Evolutionary conservation across 2,329 filamentous ascomycete species (phyloP), one percentile per base, ranked within the genome.

Genomic region (Nothomitra cinnamomea): DNA sequence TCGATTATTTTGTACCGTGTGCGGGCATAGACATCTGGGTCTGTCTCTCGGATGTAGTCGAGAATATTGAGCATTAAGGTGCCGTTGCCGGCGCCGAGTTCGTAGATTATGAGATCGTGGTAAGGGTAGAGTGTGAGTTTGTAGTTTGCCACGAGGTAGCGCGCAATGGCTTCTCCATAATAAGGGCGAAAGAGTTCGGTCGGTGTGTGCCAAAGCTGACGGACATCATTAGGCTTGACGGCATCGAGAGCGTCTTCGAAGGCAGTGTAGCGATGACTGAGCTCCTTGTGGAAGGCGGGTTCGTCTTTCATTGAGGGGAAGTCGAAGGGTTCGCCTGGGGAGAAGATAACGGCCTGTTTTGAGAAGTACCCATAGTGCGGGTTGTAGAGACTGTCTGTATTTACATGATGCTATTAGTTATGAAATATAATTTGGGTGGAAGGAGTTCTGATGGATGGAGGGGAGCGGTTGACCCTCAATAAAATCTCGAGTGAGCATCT

Each of bases 31-130:
- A 98, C 90, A 58, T 89, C 85, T 0, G 89, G 87, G 61, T 96
- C 86, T 45, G 82, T 76, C 59, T 86, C 83, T 57, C 89, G 85
- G 66, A 98, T 94, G 67, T 94, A 95, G 72, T 98, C 90, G 57
- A 98, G 77, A 55, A 98, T 89, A 67, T 98, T 98, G 64, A 92
- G 76, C 92, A 98, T 98, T 64, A 98, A 78, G 0, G 94, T 98
- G 57, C 92, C 92, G 62, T 95, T 90, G 61, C 92, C 92, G 40
- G 92, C 92, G 52, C 92, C 92, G 85, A 98, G 94, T 67, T 98
- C 92, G 76, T 95, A 98, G 66, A 98, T 94, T 61, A 94, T 86
- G 52, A 98, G 78, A 68, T 98, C 92, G 68, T 95, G 83, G 72
- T 96, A 95, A 1, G 92, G 92, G 66, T 92, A 96, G 54, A 87